These are phyloP conservation scores for Ascochyta viciae-villosae DNA, from an alignment of 2,329 filamentous ascomycete species.

Conservation along the genomic window DNA sequence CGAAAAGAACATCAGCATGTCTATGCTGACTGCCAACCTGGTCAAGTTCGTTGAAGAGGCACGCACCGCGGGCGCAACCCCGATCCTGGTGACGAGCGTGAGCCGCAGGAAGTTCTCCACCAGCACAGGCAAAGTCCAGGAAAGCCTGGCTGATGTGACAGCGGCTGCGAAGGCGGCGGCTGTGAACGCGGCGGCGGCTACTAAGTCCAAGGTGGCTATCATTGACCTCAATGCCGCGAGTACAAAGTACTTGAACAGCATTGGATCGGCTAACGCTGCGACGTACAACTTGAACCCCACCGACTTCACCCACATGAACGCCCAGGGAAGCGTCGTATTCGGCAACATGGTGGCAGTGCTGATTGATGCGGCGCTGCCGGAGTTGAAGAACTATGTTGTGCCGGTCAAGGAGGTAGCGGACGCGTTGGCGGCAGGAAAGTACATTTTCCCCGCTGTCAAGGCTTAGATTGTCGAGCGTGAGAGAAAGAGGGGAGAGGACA, in stretches of 20 bases:
- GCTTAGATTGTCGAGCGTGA: background rate
- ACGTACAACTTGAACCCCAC: constrained; percentile 55
- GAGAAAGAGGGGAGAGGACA: background rate
- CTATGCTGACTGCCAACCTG: constrained; percentile 59
- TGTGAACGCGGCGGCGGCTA: constrained; percentile 54
- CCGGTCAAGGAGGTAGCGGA: constrained; percentile 18
- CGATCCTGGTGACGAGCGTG: constrained; percentile 61
- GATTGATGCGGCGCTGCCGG: constrained; percentile 18
- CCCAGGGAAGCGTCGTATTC: constrained; percentile 32
- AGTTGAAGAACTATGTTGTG: constrained; percentile 21
- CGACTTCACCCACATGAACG: constrained; percentile 33
- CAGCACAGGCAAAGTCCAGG: constrained; percentile 47
- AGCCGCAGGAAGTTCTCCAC: constrained; percentile 57
- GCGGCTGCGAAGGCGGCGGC: constrained; percentile 58
- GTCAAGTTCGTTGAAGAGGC: constrained; percentile 49
- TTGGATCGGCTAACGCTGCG: constrained; percentile 57
- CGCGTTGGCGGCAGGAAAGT: constrained; percentile 22
- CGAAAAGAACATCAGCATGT: constrained; percentile 53
- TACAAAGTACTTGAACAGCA: constrained; percentile 57
- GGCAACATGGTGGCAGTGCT: constrained; percentile 29
- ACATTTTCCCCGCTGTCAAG: constrained; percentile 18
- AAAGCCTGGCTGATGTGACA: constrained; percentile 56
- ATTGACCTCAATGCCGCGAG: constrained; percentile 62
- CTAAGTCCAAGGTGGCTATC: constrained; percentile 45
- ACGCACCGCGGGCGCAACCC: constrained; percentile 37